A percentile compares a stretch with the other conserved stretches of the same genome.
Conservation (phyloP, 208 protist species). For the Wallacemonas rigidus region DNA sequence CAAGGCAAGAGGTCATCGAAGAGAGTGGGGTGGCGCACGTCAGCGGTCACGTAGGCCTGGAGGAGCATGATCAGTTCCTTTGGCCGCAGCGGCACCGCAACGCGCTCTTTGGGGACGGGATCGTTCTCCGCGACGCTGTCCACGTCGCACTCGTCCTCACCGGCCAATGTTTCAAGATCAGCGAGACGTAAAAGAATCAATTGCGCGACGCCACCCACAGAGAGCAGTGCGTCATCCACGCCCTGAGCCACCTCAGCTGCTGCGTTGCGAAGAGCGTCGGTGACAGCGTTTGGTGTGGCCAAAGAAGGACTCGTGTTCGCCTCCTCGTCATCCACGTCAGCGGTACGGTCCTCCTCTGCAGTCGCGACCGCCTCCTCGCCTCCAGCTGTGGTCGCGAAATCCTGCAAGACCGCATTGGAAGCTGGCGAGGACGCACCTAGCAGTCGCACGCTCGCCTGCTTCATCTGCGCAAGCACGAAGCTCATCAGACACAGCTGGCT, state of each 20-base stretch:
- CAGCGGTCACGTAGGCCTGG: slow-evolving; percentile 63
- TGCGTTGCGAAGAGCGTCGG: not conserved
- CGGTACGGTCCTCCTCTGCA: not conserved
- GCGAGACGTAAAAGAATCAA: slow-evolving; percentile 19
- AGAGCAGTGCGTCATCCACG: slow-evolving; percentile 24
- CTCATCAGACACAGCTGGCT: slow-evolving; percentile 28
- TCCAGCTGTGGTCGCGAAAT: too few relatives aligned
- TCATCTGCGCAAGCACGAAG: slow-evolving; percentile 24
- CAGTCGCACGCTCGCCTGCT: slow-evolving; percentile 14
- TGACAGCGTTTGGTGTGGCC: too few relatives aligned
- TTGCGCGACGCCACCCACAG: slow-evolving; percentile 31
- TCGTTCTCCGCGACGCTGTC: not conserved
- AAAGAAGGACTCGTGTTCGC: not conserved
- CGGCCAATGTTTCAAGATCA: not conserved
- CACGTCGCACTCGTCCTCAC: not conserved
- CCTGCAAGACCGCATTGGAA: too few relatives aligned
- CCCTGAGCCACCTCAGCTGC: not conserved
- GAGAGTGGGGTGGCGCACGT: slow-evolving; percentile 38
- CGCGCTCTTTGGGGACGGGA: not conserved
- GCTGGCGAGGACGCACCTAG: slow-evolving; percentile 3
- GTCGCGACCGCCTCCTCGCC: not conserved
- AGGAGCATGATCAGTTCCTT: slow-evolving; percentile 83
- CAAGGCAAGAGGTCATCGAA: slow-evolving; percentile 65
- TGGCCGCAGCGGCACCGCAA: slow-evolving; percentile 28
- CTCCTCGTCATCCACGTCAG: slow-evolving; percentile 5